Evolutionary conservation across 2,329 filamentous ascomycete species (phyloP), one percentile per base, ranked within the genome.

Genomic region (Ophiobolus disseminans): DNA sequence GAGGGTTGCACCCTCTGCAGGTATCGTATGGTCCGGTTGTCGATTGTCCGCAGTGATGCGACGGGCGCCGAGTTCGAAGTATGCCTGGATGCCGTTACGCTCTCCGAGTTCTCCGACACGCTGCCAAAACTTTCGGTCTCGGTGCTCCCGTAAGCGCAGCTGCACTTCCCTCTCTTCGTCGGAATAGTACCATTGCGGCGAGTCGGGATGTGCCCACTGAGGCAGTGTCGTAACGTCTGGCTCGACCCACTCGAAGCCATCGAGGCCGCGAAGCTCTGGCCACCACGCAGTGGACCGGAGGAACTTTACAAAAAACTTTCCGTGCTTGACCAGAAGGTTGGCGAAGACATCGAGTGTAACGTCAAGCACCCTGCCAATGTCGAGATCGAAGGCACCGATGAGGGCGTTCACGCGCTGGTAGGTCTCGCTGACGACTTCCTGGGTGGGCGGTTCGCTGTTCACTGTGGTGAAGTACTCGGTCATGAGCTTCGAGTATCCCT

Each of bases 261-360:
- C 76, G 9, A 78, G 69, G 23, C 82, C 80, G 40, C 84, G 85
- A 40, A 86, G 75, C 45, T 82, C 85, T 1, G 94, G 94, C 94
- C 94, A 99, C 94, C 94, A 99, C 19, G 93, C 96, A 76, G 93
- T 97, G 49, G 87, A 86, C 48, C 93, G 84, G 19, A 99, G 79
- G 38, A 97, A 86, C 70, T 96, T 96, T 69, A 97, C 88, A 65
- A 97, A 97, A 75, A 97, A 99, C 23, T 88, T 86, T 69, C 88
- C 91, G 59, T 96, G 91, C 68, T 95, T 95, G 64, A 99, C 90
- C 42, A 99, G 83, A 1, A 96, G 88, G 10, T 92, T 91, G 1
- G 94, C 94, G 67, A 96, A 96, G 23, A 97, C 91, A 68, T 99
- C 94, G 14, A 99, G 81, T 0, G 91, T 95, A 17, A 97, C 91